Evolutionary conservation across 805 yeast species (phyloP).

Genomic region (Yamadazyma kitorensis): DNA sequence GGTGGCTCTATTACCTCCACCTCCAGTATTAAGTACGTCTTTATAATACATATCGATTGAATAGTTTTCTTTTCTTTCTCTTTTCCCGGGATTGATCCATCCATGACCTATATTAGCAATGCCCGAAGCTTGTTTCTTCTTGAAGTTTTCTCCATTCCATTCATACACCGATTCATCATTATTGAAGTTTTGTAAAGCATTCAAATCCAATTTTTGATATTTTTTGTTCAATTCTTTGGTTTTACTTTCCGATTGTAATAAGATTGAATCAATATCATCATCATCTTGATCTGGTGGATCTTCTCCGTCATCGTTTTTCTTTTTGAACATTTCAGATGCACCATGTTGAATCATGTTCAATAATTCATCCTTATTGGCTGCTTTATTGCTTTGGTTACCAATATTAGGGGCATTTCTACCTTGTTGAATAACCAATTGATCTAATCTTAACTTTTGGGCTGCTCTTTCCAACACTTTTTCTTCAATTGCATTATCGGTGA

Average conservation of each 20-base stretch:
- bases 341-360: conserved; percentile 83
- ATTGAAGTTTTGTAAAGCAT: conserved; percentile 73
- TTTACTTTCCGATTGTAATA: conserved; percentile 59
- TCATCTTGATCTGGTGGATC: conserved; percentile 43
- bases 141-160: conserved; percentile 85
- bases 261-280: conserved; percentile 58
- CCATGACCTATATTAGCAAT: conserved; percentile 50
- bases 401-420: conserved; percentile 46
- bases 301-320: conserved; percentile 19
- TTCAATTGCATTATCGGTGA: conserved; percentile 81
- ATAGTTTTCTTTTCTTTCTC: conserved; percentile 82
- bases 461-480: conserved; percentile 82
- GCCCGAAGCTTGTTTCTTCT: conserved; percentile 52
- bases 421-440: conserved; percentile 81
- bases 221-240: conserved; percentile 60
- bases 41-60: conserved; percentile 84
- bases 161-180: conserved; percentile 71
- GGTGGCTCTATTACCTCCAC: conserved; percentile 43
- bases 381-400: conserved; percentile 34
- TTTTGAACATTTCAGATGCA: conserved; percentile 60
- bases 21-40: conserved; percentile 71
- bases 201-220: conserved; percentile 66
- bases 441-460: conserved; percentile 72
- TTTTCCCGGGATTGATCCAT: conserved; percentile 84
- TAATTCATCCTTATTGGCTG: conserved; percentile 64